Percentiles rank a stretch among this genome's conserved stretches.
phyloP scores from a whole-genome alignment of 2,329 filamentous ascomycete genomes.

The Paracoccidioides lutzii region DNA sequence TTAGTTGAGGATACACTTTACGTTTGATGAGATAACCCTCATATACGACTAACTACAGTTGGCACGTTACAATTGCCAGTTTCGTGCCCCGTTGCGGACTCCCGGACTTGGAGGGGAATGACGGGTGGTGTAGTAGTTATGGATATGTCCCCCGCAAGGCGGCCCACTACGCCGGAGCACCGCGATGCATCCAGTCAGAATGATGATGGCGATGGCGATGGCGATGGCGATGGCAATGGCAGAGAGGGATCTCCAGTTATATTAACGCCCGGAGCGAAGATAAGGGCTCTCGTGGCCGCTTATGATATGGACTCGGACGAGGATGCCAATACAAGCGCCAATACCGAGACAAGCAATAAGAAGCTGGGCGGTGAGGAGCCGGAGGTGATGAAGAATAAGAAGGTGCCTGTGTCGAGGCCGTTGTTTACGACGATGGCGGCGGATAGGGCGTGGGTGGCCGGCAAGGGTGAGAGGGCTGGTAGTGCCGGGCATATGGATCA shows the following conservation, averaged over 20 bases:
- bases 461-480: conserved; percentile 3
- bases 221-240: neutral
- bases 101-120: neutral
- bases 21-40: too few relatives aligned
- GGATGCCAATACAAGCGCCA: conserved; percentile 17
- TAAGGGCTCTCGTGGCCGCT: conserved; percentile 37
- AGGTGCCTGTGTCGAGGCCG: neutral
- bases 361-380: neutral
- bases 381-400: neutral
- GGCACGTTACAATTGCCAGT: too few relatives aligned
- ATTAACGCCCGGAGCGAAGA: conserved; percentile 35
- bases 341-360: neutral
- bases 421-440: neutral
- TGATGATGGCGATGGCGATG: neutral
- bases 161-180: neutral
- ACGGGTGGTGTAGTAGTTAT: neutral
- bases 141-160: neutral
- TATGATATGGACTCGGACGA: conserved; percentile 36
- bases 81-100: too few relatives aligned
- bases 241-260: conserved; percentile 18
- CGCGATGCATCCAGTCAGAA: neutral
- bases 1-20: too few relatives aligned
- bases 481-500: neutral
- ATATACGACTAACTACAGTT: too few relatives aligned
- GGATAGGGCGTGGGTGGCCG: neutral